Percentiles rank a stretch among this genome's conserved stretches.
Evolutionary conservation across 2,329 filamentous ascomycete species (phyloP).

Genomic region (Fusarium udum): DNA sequence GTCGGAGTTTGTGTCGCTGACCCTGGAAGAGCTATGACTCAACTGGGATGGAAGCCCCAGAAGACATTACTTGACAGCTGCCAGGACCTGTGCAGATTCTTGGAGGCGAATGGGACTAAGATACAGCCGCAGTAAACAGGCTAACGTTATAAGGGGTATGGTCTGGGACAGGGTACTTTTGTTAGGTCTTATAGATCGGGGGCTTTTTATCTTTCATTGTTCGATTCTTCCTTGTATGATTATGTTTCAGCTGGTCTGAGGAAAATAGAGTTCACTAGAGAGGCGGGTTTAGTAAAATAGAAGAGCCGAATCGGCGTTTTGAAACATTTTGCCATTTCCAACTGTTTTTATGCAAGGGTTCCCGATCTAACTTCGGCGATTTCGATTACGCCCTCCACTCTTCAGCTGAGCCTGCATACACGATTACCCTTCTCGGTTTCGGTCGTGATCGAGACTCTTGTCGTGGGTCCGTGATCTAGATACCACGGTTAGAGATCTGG

Average conservation of each 20-base stretch:
- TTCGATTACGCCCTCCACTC: neutral
- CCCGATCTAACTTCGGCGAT: neutral
- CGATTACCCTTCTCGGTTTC: neutral
- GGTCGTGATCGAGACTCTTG: neutral
- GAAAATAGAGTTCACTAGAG: neutral
- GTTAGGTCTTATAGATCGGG: neutral
- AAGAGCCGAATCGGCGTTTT: neutral
- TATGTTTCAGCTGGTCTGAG: neutral
- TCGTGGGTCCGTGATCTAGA: neutral
- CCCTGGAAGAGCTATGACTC: constrained; percentile 50
- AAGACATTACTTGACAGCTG: constrained; percentile 33
- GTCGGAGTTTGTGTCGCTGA: constrained; percentile 51
- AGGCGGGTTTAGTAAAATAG: neutral
- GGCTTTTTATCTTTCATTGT: too few species aligned
- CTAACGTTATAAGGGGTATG: neutral
- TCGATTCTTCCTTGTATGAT: neutral
- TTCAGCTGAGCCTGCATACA: neutral
- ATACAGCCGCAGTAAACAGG: neutral
- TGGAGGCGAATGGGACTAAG: neutral
- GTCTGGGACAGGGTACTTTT: neutral
- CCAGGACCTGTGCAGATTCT: constrained; percentile 22
- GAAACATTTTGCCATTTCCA: neutral
- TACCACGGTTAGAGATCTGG: neutral
- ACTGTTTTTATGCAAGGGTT: neutral
- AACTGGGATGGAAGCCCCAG: constrained; percentile 53